Evolutionary conservation across 2,329 filamentous ascomycete genomes (phyloP), one percentile per base, ranked within the genome.

Genomic region (Ambrosiella cleistominuta): DNA sequence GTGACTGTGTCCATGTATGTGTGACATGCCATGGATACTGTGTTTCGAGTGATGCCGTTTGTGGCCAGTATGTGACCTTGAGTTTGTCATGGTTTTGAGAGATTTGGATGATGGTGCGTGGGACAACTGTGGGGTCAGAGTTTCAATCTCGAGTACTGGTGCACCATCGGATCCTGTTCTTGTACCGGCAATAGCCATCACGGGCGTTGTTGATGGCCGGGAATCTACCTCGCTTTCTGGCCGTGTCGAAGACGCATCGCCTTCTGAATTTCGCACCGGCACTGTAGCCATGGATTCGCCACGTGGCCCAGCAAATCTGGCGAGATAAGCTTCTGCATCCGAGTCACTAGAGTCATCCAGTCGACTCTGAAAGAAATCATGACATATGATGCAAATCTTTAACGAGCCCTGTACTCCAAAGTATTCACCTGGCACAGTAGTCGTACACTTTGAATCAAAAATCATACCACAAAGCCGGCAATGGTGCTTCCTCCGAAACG

Each of bases 401-500:
- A 98, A 75, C 12, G 82, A 87, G 6, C 88, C 86, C 53, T 83
- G 80, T 54, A 96, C 88, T 13, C 88, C 90, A 68, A 98, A 97
- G 54, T 84, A 82, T 62, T 86, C 80, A 5, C 91, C 93, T 5
- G 88, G 80, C 27, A 97, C 88, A n/a, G 91, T 82, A 4, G 86
- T 86, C 0, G 91, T 98, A 70, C 93, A 98, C 68, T 94, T 95
- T 3, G 88, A 87, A 69, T 97, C 93, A 66, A 98, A 98, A 50
- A 98, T 98, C 66, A 95, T 95, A n/a, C 93, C 93, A 67, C 93
- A 98, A 0, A 82, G 86, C 61, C 94, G 83, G 68, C 93, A 98
- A 69, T 98, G 93, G 68, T 98, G 93, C 67, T 98, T 98, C 63
- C 93, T 82, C 60, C 93, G 81, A 67, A 97, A 97, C 1, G 91